These are phyloP conservation scores for Phaeosphaeriaceae sp. DNA, from an alignment of 2,329 filamentous ascomycete species.

Conservation along the genomic window DNA sequence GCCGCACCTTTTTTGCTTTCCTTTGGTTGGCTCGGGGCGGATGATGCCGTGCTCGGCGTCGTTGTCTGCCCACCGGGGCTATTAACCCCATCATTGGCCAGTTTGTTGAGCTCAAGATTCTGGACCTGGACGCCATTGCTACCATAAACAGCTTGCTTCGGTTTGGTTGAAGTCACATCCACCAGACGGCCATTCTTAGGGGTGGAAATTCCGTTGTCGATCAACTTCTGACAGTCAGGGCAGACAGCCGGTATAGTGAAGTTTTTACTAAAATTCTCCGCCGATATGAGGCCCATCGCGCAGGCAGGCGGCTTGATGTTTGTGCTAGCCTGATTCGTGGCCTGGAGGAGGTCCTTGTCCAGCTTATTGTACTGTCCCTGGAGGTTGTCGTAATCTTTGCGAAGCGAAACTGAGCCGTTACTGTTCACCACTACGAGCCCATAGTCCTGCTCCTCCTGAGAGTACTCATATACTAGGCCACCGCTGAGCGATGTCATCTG, in stretches of 20 bases:
- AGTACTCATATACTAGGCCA: slow-evolving; percentile 82
- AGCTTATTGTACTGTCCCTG: slow-evolving; percentile 76
- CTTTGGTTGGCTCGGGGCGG: slow-evolving; percentile 19
- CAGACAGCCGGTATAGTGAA: slow-evolving; percentile 76
- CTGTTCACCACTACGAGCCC: slow-evolving; percentile 55
- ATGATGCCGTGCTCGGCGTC: slow-evolving; percentile 16
- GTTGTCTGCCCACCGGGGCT: slow-evolving; percentile 55
- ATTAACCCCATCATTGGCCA: slow-evolving; percentile 62
- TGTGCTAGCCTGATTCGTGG: slow-evolving; percentile 63
- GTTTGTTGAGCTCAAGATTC: slow-evolving; percentile 65
- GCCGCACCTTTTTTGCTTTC: slow-evolving; percentile 24
- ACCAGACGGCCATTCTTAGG: slow-evolving; percentile 65
- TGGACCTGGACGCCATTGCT: slow-evolving; percentile 64
- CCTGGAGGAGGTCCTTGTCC: slow-evolving; percentile 71
- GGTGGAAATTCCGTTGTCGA: slow-evolving; percentile 74
- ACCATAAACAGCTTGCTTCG: slow-evolving; percentile 64
- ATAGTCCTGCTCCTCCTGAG: slow-evolving; percentile 69
- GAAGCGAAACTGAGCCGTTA: slow-evolving; percentile 53
- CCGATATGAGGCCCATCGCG: slow-evolving; percentile 68
- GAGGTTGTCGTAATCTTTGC: slow-evolving; percentile 67
- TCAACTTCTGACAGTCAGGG: slow-evolving; percentile 74
- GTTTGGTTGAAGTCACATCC: slow-evolving; percentile 61
- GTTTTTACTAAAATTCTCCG: slow-evolving; percentile 72
- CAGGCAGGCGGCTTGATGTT: slow-evolving; percentile 68
- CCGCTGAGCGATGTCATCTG: slow-evolving; percentile 77